Base-by-base conservation (phyloP, 1,284 basidiomycete species). In the Fomitopsis pinicola region DNA sequence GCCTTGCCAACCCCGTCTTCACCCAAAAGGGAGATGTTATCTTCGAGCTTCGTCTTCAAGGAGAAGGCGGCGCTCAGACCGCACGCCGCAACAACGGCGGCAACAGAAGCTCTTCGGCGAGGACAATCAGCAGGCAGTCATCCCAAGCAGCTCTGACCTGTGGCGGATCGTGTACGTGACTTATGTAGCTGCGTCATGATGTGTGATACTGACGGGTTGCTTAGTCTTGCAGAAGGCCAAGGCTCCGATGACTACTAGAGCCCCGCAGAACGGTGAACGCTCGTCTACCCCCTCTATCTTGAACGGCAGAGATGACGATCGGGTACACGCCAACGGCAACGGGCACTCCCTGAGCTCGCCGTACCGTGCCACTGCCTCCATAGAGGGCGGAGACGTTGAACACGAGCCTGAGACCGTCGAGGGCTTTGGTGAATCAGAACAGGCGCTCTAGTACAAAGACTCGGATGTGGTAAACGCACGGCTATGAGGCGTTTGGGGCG, bases 1-100 rank as follows among this genome's bases (percentile, higher is more conserved):
- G 63, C 30, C 66, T 75, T 42, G 62, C 69, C 9, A 72, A 70
- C 59, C 75, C 75, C 2, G 68, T 69, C n/a, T 75, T 75, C 68
- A 73, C 70, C 64, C 36, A 46, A 22, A 58, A 66, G 30, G 74
- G 74, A 4, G 73, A 76, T 55, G 63, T 76, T 2, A 60, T 76
- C 12, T 72, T 76, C 61, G 72, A 75, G 64, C 66, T 74, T 5
- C 66, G 68, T 15, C 68, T 66, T 5, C 59, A 65, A 55, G 40
- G 45, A 12, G 42, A 59, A 22, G 44, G 33, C 19, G 22, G 22
- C 2, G 44, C 40, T 12, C 12, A 14, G 22, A 19, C 55, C 2
- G 15, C 40, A 2, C 17, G 10, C 42, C 56, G 44, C 19, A 22
- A 22, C 22, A 22, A 22, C 2, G 22, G 22, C n/a, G 40, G 14